Evolutionary conservation across 305 asterid species (phyloP), one percentile per base, ranked within the genome.

Genomic region (Fraxinus paxiana): DNA sequence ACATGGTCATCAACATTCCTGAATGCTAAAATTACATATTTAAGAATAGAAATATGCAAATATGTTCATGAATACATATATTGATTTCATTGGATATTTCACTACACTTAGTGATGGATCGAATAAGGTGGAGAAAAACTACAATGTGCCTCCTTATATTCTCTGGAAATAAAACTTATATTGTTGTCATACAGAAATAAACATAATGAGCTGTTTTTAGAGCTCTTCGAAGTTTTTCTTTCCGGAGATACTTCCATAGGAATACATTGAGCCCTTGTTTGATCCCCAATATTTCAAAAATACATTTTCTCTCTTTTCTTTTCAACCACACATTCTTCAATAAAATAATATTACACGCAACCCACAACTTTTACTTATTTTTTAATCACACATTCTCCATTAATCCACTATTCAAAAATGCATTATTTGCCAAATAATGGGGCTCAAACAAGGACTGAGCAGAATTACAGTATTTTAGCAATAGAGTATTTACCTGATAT

Each of bases 401-500:
- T 13, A 38, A 38, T 38, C 13, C 9, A 38, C 12, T 38, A 8
- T 38, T 38, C 46, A 38, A 38, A 38, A 38, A 38, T 38, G 46
- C 46, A 38, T 38, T 38, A 38, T 38, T 38, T 38, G 46, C 46
- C 46, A 38, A 38, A 38, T 38, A 8, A 38, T 38, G 46, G 46
- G 46, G 46, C 3, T 38, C 43, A 38, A 38, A 38, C 46, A 38
- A 38, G 13, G 46, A 38, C 12, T 9, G 13, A 54, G 72, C 31
- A 20, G 41, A 31, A 76, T 75, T 75, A 77, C 54, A 12, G 1
- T 43, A 75, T 26, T 15, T 59, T 35, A 63, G 75, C 75, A 61
- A 80, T 30, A 34, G 37, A 73, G 67, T 8, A 63, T 22, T 20
- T 54, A 95, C 99, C 98, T 95, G 99, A 92, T 95, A 95, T 71